These are phyloP conservation scores for Ustilago tritici DNA, from an alignment of 1,284 basidiomycete species.

Conservation along the genomic window DNA sequence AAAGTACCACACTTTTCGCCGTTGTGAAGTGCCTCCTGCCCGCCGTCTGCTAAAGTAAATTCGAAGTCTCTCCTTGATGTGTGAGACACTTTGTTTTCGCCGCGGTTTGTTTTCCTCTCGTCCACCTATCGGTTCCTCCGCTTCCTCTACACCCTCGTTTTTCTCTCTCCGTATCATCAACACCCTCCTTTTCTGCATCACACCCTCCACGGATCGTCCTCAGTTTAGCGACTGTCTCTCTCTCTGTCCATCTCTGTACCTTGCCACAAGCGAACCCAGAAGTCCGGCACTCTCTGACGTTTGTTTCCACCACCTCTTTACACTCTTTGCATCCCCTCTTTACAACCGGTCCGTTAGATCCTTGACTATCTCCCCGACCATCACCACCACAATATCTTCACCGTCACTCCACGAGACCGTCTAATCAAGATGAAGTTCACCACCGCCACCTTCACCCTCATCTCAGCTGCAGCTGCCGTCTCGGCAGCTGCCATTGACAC, in stretches of 20 bases:
- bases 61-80: neutral
- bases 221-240: neutral
- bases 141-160: neutral
- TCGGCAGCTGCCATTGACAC: conserved; percentile 40
- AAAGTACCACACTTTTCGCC: neutral
- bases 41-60: neutral
- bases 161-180: neutral
- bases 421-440: conserved; percentile 57
- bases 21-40: neutral
- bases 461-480: conserved; percentile 37
- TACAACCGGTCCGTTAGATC: neutral
- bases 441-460: conserved; percentile 34
- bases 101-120: neutral
- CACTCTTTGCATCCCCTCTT: conserved; percentile 9
- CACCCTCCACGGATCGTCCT: neutral
- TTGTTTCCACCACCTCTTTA: conserved; percentile 1
- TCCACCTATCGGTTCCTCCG: conserved; percentile 7
- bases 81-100: neutral
- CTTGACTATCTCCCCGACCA: neutral
- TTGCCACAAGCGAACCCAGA: neutral
- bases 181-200: neutral
- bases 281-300: conserved; percentile 25
- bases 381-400: neutral
- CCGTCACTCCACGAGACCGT: neutral
- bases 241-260: neutral